Evolutionary conservation across 2,329 filamentous ascomycete genomes (phyloP).

Genomic region (Coleophoma eucalyptorum): DNA sequence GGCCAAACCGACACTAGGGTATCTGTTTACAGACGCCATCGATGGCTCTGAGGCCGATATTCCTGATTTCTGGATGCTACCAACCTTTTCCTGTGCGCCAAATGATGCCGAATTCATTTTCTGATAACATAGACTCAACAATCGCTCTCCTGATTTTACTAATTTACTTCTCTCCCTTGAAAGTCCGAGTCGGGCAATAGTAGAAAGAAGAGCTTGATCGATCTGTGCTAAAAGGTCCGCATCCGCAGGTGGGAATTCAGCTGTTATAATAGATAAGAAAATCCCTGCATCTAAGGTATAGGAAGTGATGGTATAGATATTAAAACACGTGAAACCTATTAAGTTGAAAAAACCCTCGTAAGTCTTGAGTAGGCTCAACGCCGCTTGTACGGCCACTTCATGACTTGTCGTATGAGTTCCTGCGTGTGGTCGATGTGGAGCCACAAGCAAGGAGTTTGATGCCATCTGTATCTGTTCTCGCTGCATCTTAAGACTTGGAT

Average conservation of each 20-base stretch:
- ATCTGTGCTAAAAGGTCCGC: background rate
- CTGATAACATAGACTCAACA: too few relatives aligned
- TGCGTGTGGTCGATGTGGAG: constrained; percentile 8
- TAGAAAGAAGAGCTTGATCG: background rate
- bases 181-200: background rate
- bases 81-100: too few relatives aligned
- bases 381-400: constrained; percentile 4
- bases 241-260: background rate
- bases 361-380: constrained; percentile 5
- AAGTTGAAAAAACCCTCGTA: constrained; percentile 5
- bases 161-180: too few relatives aligned
- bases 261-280: background rate
- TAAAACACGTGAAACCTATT: constrained; percentile 5
- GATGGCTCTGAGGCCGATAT: too few relatives aligned
- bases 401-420: constrained; percentile 5
- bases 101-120: too few relatives aligned
- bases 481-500: background rate
- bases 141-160: too few relatives aligned
- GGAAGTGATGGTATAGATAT: constrained; percentile 4
- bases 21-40: too few relatives aligned
- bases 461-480: background rate
- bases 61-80: too few relatives aligned
- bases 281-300: constrained; percentile 2
- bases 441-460: constrained; percentile 4
- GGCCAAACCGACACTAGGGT: too few relatives aligned